These are phyloP conservation scores for Marvania coccoides DNA, from an alignment of 139 green algal genomes.

Conservation along the genomic window DNA sequence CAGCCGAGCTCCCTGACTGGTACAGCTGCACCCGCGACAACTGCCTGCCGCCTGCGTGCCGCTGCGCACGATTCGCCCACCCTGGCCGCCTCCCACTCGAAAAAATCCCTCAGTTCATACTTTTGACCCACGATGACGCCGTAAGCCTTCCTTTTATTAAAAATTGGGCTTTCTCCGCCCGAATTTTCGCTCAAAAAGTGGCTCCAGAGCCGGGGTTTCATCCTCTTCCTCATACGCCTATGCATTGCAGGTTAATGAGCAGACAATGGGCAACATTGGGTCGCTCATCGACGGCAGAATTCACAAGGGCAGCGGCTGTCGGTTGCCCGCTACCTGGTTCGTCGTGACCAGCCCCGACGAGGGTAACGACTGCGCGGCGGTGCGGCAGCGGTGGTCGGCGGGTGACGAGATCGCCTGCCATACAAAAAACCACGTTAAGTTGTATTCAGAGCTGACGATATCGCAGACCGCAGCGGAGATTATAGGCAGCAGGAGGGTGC, in stretches of 20 bases:
- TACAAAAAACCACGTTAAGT: background rate
- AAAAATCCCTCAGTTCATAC: conserved; percentile 12
- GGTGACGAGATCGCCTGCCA: background rate
- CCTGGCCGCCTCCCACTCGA: conserved; percentile 3
- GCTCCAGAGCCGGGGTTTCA: too few relatives aligned
- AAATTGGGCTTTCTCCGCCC: too few relatives aligned
- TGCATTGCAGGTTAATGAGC: too few relatives aligned
- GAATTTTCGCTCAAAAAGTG: too few relatives aligned
- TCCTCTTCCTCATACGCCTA: too few relatives aligned
- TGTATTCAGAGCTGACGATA: background rate
- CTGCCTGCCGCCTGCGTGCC: too few relatives aligned
- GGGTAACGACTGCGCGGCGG: background rate
- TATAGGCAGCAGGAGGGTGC: background rate
- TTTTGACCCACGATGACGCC: conserved; percentile 4
- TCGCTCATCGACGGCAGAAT: background rate
- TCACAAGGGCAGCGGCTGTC: background rate
- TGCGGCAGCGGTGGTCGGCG: background rate
- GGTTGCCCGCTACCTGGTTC: background rate
- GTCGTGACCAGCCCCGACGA: background rate
- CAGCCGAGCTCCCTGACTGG: too few relatives aligned
- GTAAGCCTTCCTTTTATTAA: too few relatives aligned
- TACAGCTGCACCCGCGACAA: too few relatives aligned
- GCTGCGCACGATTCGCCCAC: background rate
- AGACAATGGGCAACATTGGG: background rate
- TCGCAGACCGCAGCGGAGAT: background rate